These are phyloP conservation scores for Ananas comosus DNA, from an alignment of 176 grass and related monocot species.

Conservation along the genomic window DNA sequence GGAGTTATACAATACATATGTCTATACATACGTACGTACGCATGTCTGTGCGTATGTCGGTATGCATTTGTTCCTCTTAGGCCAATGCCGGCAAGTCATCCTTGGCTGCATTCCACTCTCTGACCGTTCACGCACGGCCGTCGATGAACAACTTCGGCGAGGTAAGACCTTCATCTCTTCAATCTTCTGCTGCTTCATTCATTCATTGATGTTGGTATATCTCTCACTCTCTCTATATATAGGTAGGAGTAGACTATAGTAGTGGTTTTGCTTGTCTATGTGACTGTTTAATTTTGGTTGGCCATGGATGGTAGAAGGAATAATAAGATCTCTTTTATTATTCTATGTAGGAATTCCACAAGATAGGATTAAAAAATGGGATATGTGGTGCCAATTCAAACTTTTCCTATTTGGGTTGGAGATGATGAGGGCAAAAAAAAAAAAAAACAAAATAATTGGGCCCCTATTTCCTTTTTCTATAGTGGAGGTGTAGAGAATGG, in stretches of 20 bases:
- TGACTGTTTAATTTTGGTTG: constrained; percentile 19
- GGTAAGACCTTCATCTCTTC: neutral
- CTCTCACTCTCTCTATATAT: neutral
- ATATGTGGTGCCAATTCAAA: constrained; percentile 1
- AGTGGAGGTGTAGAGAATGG: neutral
- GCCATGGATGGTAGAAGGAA: constrained; percentile 31
- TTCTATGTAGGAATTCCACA: constrained; percentile 21
- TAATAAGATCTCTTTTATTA: constrained; percentile 21
- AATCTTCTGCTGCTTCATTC: neutral
- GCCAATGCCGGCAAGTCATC: constrained; percentile 29
- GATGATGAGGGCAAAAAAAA: neutral
- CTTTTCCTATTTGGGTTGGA: neutral
- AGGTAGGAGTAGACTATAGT: constrained; percentile 7
- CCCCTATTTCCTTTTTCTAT: neutral
- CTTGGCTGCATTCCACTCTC: constrained; percentile 37
- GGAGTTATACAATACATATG: neutral
- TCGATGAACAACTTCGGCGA: neutral
- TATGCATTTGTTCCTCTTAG: neutral
- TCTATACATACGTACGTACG: neutral
- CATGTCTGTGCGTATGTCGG: neutral
- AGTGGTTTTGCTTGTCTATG: constrained; percentile 2
- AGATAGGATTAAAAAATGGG: neutral
- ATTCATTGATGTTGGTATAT: neutral
- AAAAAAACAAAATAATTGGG: neutral
- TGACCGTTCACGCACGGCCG: constrained; percentile 14